These are phyloP conservation scores for Chlorella sp. DNA, from an alignment of 139 green algal species.

Conservation along the genomic window DNA sequence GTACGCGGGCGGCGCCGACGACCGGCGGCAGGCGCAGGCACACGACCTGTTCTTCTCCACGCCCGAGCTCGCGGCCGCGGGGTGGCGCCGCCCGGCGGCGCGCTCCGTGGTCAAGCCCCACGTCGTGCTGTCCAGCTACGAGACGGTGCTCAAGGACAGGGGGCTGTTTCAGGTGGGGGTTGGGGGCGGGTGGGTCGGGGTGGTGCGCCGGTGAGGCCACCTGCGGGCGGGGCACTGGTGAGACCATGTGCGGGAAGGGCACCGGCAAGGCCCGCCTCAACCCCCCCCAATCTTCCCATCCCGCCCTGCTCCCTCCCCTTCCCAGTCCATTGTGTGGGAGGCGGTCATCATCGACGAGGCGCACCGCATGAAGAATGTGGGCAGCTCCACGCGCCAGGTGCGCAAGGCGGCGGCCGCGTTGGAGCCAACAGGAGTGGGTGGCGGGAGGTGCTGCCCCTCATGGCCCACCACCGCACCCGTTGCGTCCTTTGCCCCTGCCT, in stretches of 20 bases:
- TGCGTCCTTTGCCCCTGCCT: too few species aligned
- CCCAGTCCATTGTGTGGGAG: slow-evolving; percentile 44
- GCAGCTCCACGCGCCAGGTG: slow-evolving; percentile 52
- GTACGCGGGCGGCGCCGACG: slow-evolving; percentile 63
- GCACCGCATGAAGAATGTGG: slow-evolving; percentile 78
- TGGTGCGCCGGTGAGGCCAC: too few species aligned
- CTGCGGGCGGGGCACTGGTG: too few species aligned
- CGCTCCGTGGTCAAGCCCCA: slow-evolving; percentile 43
- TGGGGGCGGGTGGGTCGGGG: too few species aligned
- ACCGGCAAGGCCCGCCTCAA: too few species aligned
- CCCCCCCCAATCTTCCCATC: too few species aligned
- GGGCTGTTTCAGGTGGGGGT: slow-evolving; percentile 37
- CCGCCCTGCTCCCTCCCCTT: not conserved
- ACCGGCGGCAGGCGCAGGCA: slow-evolving; percentile 65
- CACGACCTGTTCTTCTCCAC: slow-evolving; percentile 44
- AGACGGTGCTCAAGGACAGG: slow-evolving; percentile 53
- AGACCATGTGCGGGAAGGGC: too few species aligned
- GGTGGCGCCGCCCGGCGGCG: not conserved
- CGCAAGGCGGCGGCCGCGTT: too few species aligned
- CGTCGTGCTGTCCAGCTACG: slow-evolving; percentile 83
- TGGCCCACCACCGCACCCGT: too few species aligned
- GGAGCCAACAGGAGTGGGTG: too few species aligned
- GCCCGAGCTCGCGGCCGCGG: too few species aligned
- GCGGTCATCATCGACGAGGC: slow-evolving; percentile 70
- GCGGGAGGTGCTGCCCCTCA: too few species aligned